Evolutionary conservation across 352 stramenopile genomes (phyloP), one percentile per base, ranked within the genome.

Genomic region (Phytophthora cajani): DNA sequence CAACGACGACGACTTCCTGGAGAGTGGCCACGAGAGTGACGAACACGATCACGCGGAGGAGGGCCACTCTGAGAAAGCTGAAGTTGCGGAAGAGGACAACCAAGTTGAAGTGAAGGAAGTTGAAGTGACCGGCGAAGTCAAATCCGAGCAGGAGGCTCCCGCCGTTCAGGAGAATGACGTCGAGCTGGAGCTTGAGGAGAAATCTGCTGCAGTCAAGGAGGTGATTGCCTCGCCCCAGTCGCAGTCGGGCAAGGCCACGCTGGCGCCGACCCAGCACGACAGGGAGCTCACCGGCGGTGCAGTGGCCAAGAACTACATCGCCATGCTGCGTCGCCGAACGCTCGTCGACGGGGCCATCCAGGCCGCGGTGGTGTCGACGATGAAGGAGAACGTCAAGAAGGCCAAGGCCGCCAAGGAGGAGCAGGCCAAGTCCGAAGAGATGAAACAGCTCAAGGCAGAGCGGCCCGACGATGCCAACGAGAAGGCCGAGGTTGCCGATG

Each of bases 301-400:
- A 4, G 56, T 74, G 25, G 56, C 71, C 46, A 74, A 68, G 17
- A 38, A 71, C 19, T 69, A 71, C 57, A 71, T 74, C 19, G 55
- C 67, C 16, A 71, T 64, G 61, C 50, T 71, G 23, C 61, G 61
- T 36, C 61, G 60, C 25, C 61, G 52, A 42, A 58, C 64, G 30
- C 56, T 76, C 16, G 67, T 75, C 32, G 46, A 71, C 27, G 75
- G 62, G 19, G 75, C 68, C 23, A 77, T 82, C n/a, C 71, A 79
- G 42, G 72, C 69, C 36, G 68, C 71, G 36, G 75, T 82, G 46
- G 64, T 80, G 46, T 71, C 69, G 47, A 69, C 59, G 10, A 80
- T 79, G 72, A 72, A 80, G 64, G 58, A 64, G 53, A 71, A 74
- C 50, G 62, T 69, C 11, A 58, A 67, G 19, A 69, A 69, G 47